Evolutionary conservation across 139 green algal genomes (phyloP), one percentile per base, ranked within the genome.

Genomic region (Chlorella vulgaris): DNA sequence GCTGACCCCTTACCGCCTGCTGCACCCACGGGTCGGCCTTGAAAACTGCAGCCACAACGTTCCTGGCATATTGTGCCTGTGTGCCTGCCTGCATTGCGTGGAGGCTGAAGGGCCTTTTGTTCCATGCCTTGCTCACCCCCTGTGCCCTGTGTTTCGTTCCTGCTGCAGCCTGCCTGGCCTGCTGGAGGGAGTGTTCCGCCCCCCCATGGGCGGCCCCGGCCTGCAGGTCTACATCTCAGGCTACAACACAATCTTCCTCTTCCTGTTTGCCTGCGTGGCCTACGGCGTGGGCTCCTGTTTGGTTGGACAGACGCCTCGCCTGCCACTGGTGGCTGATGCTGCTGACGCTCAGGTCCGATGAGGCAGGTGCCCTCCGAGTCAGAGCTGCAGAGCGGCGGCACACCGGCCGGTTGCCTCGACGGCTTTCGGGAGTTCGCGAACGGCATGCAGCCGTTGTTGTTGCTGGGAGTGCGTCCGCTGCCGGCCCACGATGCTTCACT

Each of bases 161-260:
- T 58, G 7, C 21, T 82, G 81, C 83, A 85, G 83, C 55, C 19
- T 93, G 63, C 90, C 87, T 29, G 80, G 83, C 39, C 73, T 93
- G n/a, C 42, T 93, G 53, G 89, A 92, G 75, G 67, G 43, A 2
- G 63, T 91, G 40, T 40, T 92, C 28, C 83, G 84, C 39, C 66
- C 84, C 0, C 88, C 90, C 3, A 69, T 61, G 33, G 84, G 90
- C 31, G 89, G 89, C 18, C 50, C 90, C 22, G 88, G 85, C 15
- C 87, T 95, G 62, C 80, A 86, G 60, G 4, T 91, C 0, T 97
- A 96, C 86, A 93, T 95, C 35, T 80, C 71, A 0, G 55, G 80
- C 2, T 91, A 92, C 89, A 97, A 96, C 89, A 93, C 91, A 3
- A 89, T 97, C 47, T 97, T 92, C 78, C 80, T 97, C 3, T 97